Evolutionary conservation across 768 basidiomycete species (phyloP).

Genomic region (Plicaturopsis crispa): DNA sequence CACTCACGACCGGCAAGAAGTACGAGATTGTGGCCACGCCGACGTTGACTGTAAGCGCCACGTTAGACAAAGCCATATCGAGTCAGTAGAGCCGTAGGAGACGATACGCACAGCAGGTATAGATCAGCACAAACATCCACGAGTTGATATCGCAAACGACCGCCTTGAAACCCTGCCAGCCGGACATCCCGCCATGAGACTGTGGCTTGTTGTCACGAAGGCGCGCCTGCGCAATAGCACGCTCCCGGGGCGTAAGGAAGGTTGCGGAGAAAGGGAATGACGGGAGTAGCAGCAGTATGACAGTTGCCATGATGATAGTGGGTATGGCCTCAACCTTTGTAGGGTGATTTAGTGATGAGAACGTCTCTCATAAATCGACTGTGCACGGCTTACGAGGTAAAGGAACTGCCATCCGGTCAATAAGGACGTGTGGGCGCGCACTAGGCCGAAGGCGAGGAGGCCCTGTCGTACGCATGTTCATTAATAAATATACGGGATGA

Average conservation of each 20-base stretch:
- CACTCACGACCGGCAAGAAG: constrained; percentile 43
- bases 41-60: constrained; percentile 36
- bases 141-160: constrained; percentile 40
- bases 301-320: constrained; percentile 41
- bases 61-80: not conserved
- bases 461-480: constrained; percentile 29
- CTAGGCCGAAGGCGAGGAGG: constrained; percentile 48
- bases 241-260: constrained; percentile 44
- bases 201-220: constrained; percentile 47
- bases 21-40: constrained; percentile 50
- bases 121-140: constrained; percentile 44
- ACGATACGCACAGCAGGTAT: constrained; percentile 39
- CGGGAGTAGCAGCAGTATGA: constrained; percentile 42
- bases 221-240: constrained; percentile 50
- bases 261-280: constrained; percentile 48
- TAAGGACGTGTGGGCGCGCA: constrained; percentile 39
- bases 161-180: constrained; percentile 49
- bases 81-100: not conserved
- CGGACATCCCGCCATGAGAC: constrained; percentile 51
- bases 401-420: constrained; percentile 51
- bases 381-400: constrained; percentile 34
- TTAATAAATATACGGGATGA: constrained; percentile 1
- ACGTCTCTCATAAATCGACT: not conserved
- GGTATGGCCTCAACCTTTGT: constrained; percentile 49
- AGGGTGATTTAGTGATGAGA: not conserved